Evolutionary conservation across 768 basidiomycete species (phyloP).

Genomic region (Lactarius trivialis): DNA sequence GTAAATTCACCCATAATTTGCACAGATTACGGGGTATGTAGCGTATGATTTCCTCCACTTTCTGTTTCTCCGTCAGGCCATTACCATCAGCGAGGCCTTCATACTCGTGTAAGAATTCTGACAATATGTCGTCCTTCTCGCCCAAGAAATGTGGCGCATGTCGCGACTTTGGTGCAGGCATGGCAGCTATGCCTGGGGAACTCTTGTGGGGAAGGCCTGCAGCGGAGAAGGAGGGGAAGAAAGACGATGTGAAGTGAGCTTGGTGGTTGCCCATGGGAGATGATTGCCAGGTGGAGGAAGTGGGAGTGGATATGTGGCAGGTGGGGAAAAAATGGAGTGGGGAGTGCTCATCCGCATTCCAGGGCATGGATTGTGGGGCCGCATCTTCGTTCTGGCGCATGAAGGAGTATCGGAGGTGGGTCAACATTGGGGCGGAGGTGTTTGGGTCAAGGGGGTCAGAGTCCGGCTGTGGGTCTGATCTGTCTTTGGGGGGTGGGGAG

Average conservation of each 20-base stretch:
- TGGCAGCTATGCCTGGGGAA: background rate
- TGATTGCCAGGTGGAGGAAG: too few species aligned
- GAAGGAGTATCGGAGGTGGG: too few species aligned
- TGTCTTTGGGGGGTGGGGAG: background rate
- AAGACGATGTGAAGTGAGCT: background rate
- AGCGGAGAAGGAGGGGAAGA: background rate
- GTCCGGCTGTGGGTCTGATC: background rate
- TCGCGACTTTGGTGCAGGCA: background rate
- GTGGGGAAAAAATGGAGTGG: background rate
- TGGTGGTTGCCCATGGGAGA: background rate
- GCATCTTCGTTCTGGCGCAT: background rate
- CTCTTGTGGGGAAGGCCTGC: background rate
- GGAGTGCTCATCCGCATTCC: too few species aligned
- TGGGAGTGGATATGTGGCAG: background rate
- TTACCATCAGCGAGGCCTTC: background rate
- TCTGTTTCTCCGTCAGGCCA: background rate
- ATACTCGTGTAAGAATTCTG: background rate
- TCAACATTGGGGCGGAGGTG: too few species aligned
- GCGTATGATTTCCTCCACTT: background rate
- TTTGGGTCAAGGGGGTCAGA: background rate
- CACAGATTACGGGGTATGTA: background rate
- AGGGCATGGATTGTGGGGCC: too few species aligned
- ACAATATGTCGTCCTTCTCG: background rate
- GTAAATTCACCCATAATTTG: background rate
- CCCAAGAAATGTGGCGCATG: background rate